Evolutionary conservation across 2,329 filamentous ascomycete genomes (phyloP), one percentile per base, ranked within the genome.

Genomic region (Pseudopithomyces maydicus): DNA sequence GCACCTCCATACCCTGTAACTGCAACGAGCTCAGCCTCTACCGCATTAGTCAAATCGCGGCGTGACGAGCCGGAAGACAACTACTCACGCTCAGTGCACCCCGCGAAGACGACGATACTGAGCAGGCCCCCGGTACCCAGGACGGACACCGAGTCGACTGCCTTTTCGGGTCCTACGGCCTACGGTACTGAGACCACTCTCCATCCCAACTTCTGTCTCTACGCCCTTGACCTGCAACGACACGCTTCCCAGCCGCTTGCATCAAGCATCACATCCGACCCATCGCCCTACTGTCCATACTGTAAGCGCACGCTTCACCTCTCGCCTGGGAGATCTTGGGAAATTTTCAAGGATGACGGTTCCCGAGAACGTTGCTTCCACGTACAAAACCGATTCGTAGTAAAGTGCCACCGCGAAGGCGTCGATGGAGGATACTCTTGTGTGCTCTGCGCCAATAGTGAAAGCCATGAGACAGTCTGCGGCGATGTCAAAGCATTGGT

Each of bases 401-500:
- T 74, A 15, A 75, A 75, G 42, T 73, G 73, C 36, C 73, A 75
- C 49, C 68, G 72, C 3, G 63, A 65, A 12, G 64, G 69, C 11
- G 65, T 64, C 2, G 71, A 75, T 45, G 71, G 67, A 11, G 72
- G 72, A 20, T 75, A 74, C 54, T 64, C 67, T 2, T 75, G 73
- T 35, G 68, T 75, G 7, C 59, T 75, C 1, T 75, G 73, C 51
- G 67, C 68, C n/a, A 58, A 59, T 38, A 58, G 64, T 32, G 57
- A 50, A 0, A 59, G 59, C 19, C 60, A 64, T 3, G 66, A 74
- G n/a, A 73, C 73, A 0, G 64, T 75, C 0, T 75, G 73, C 49
- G 72, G 73, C 8, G 73, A 75, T 45, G 73, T 75, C 1, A 75
- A 73, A 44, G 73, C 72, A 6, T 65, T 75, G 3, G 60, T 75